phyloP scores from a whole-genome alignment of 257 asterid species.

The Scutellaria baicalensis region DNA sequence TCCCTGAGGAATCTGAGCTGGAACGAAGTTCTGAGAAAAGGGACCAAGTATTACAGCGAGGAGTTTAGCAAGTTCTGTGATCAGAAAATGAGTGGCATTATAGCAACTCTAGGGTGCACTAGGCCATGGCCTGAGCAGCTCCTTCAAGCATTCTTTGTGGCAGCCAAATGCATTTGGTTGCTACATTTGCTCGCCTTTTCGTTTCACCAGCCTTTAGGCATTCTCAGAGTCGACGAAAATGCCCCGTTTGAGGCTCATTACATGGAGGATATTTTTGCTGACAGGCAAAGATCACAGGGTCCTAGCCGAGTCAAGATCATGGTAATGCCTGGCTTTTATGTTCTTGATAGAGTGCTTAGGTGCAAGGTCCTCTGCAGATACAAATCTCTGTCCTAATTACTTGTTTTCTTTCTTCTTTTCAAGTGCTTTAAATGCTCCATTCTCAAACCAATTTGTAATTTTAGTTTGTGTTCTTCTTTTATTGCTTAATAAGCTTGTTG shows the following conservation, averaged over 20 bases:
- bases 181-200: conserved; percentile 88
- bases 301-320: conserved; percentile 57
- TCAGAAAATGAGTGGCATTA: conserved; percentile 77
- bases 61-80: conserved; percentile 89
- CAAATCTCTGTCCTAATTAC: conserved; percentile 26
- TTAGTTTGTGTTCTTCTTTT: not conserved
- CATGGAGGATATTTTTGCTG: conserved; percentile 73
- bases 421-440: not conserved
- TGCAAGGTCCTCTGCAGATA: conserved; percentile 87
- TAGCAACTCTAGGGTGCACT: conserved; percentile 56
- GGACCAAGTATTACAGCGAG: conserved; percentile 85
- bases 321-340: conserved; percentile 95
- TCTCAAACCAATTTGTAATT: not conserved
- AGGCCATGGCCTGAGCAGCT: conserved; percentile 94
- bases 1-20: conserved; percentile 78
- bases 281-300: conserved; percentile 49
- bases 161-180: conserved; percentile 93
- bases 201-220: conserved; percentile 44
- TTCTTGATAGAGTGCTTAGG: conserved; percentile 64
- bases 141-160: conserved; percentile 81
- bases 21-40: conserved; percentile 80
- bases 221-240: conserved; percentile 66
- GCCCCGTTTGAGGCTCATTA: conserved; percentile 44
- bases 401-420: not conserved
- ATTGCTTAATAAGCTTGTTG: not conserved